Base-by-base conservation (phyloP, 2,329 filamentous ascomycete genomes). In the Penicillium sp. region DNA sequence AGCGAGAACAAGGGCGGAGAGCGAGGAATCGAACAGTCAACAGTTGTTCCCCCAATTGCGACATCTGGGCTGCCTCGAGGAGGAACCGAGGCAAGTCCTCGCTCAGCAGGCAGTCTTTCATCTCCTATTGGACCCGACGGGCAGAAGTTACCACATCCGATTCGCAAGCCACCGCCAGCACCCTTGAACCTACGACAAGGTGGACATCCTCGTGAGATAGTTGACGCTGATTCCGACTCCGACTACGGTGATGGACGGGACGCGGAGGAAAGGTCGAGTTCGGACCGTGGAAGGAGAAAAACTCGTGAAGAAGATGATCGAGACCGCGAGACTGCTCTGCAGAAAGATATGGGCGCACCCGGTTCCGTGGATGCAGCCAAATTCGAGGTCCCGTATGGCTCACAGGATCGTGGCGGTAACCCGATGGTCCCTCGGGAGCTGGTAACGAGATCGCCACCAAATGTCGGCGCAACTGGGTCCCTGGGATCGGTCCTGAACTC, bases 291-390 rank as follows among this genome's bases (percentile, higher is more conserved):
- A 9, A 86, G 93, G 62, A 85, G 92, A 69, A 92, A 90, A 76
- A 97, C 93, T 2, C 86, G 93, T 56, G 92, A 94, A 75, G 92
- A 97, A 64, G 93, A 97, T 71, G 92, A 97, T 68, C 84, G 85
- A 58, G 86, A 92, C 58, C 87, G 93, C 53, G 91, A 94, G 73
- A 76, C 88, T n/a, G 87, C 85, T 1, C 75, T 85, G 51, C 84
- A 85, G 54, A 86, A 92, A 91, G 82, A 89, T 84, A 75, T 88
- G 85, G 73, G 83, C 81, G 65, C 45, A 1, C 53, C 50, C 7
- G 59, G 45, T 17, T 58, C 64, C 22, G 33, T 40, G 22, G 51
- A 17, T 49, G 40, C 53, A 6, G 19, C 44, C 8, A 58, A 61
- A 26, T 13, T 58, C 30, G 58, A 42, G 9, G 45, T 50, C 8